Conservation (phyloP, 768 basidiomycete genomes). For the Boletus insuetus region DNA sequence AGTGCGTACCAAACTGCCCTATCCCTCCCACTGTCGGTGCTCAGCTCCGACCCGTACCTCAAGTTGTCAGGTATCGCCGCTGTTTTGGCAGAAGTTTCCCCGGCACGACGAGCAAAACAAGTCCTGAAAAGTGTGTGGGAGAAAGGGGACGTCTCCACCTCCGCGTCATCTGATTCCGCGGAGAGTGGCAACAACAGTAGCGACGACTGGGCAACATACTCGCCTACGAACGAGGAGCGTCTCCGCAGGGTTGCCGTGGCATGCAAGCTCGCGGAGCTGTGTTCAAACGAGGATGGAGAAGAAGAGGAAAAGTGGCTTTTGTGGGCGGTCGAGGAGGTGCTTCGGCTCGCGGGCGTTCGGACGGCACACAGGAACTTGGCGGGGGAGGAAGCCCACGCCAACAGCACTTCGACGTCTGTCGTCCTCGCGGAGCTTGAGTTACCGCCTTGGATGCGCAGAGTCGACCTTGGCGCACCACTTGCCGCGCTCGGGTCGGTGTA, state of each 20-base stretch:
- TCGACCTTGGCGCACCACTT: slow-evolving; percentile 65
- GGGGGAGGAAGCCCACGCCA: not conserved
- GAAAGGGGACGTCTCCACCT: slow-evolving; percentile 1
- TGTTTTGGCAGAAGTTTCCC: slow-evolving; percentile 51
- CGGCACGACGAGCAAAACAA: slow-evolving; percentile 25
- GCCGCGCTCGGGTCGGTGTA: slow-evolving; percentile 67
- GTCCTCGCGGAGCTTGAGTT: slow-evolving; percentile 52
- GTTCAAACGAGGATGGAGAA: slow-evolving; percentile 27
- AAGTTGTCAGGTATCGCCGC: slow-evolving; percentile 69
- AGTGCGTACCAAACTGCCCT: slow-evolving; percentile 60
- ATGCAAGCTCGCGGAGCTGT: slow-evolving; percentile 45
- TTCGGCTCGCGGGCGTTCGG: slow-evolving; percentile 27
- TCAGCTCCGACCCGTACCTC: slow-evolving; percentile 50
- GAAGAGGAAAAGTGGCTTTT: slow-evolving; percentile 45
- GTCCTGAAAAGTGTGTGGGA: slow-evolving; percentile 25
- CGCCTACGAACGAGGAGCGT: slow-evolving; percentile 36
- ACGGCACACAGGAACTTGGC: not conserved
- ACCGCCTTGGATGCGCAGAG: slow-evolving; percentile 57
- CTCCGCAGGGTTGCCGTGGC: slow-evolving; percentile 45
- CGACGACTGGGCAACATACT: slow-evolving; percentile 22
- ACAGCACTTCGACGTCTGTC: slow-evolving; percentile 9
- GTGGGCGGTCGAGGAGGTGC: slow-evolving; percentile 43
- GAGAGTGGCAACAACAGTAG: not conserved
- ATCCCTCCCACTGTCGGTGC: slow-evolving; percentile 36
- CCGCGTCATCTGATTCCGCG: slow-evolving; percentile 2